phyloP scores from a whole-genome alignment of 1,284 basidiomycete species.

The Omphalotus olearius region DNA sequence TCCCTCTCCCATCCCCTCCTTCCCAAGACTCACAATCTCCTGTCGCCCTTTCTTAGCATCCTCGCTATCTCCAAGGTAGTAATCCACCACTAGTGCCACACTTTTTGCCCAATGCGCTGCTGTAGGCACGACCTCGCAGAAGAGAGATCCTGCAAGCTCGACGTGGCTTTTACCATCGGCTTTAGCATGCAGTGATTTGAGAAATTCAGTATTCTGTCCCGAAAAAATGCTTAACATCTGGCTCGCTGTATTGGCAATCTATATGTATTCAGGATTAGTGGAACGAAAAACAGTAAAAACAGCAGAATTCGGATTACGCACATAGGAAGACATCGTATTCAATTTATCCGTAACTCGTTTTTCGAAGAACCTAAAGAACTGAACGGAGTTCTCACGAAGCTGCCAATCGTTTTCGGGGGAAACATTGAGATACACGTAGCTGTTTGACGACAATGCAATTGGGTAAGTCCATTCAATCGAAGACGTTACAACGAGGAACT shows the following conservation, averaged over 20 bases:
- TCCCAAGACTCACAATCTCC: slow-evolving; percentile 37
- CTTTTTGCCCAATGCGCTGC: slow-evolving; percentile 50
- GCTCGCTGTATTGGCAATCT: slow-evolving; percentile 6
- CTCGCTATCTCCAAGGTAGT: slow-evolving; percentile 48
- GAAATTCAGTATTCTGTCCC: slow-evolving; percentile 11
- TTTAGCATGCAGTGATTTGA: slow-evolving; percentile 21
- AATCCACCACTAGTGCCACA: slow-evolving; percentile 57
- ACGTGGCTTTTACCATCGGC: slow-evolving; percentile 18
- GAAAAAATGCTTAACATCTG: not conserved
- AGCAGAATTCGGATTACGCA: not conserved
- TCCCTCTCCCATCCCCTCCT: slow-evolving; percentile 11
- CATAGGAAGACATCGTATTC: slow-evolving; percentile 17
- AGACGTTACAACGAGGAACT: slow-evolving; percentile 18
- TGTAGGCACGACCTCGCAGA: slow-evolving; percentile 47
- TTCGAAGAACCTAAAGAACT: slow-evolving; percentile 37
- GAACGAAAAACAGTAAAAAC: not conserved
- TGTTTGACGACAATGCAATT: slow-evolving; percentile 20
- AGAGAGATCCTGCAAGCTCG: slow-evolving; percentile 37
- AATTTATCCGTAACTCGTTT: slow-evolving; percentile 39
- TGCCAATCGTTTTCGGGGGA: slow-evolving; percentile 56
- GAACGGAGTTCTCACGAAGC: slow-evolving; percentile 42
- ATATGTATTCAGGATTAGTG: not conserved
- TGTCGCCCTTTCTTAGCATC: slow-evolving; percentile 28
- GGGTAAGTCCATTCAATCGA: not conserved
- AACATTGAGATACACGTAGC: slow-evolving; percentile 59